These are phyloP conservation scores for Plectranthus barbatus DNA, from an alignment of 257 asterid species.

Conservation along the genomic window DNA sequence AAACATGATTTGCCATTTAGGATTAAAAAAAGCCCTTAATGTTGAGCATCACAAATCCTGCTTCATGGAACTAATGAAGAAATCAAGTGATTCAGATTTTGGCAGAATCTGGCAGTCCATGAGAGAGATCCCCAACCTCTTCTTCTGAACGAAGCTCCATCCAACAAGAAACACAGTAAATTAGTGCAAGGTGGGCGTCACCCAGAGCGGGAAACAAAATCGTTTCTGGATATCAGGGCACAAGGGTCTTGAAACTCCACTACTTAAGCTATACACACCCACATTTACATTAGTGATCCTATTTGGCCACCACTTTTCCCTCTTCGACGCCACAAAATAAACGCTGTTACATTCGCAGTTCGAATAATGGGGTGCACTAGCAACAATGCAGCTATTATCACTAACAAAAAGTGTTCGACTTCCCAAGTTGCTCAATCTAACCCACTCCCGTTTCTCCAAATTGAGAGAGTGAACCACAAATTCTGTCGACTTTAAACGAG, in stretches of 20 bases:
- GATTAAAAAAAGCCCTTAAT: too few relatives aligned
- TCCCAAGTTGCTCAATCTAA: slow-evolving; percentile 21
- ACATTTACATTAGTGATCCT: neutral
- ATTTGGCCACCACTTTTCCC: slow-evolving; percentile 3
- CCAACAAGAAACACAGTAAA: neutral
- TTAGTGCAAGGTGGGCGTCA: slow-evolving; percentile 11
- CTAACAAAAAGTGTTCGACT: slow-evolving; percentile 23
- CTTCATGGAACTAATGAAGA: too few relatives aligned
- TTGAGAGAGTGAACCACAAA: slow-evolving; percentile 21
- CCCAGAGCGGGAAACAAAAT: slow-evolving; percentile 14
- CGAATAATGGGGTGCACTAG: neutral
- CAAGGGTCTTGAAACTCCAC: neutral
- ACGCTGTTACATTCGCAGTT: slow-evolving; percentile 24
- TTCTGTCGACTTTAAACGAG: neutral
- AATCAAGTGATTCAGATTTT: too few relatives aligned
- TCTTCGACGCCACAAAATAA: slow-evolving; percentile 14
- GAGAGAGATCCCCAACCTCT: too few relatives aligned
- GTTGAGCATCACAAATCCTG: too few relatives aligned
- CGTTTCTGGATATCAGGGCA: neutral
- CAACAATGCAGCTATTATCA: slow-evolving; percentile 11
- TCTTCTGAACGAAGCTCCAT: neutral
- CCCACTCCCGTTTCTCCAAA: slow-evolving; percentile 22
- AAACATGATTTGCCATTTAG: too few relatives aligned
- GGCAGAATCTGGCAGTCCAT: too few relatives aligned
- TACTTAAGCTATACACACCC: slow-evolving; percentile 13